A percentile compares a stretch with the other conserved stretches of the same genome.
These are phyloP conservation scores for Coemansia sp. DNA, from an alignment of 192 early-diverging fungal species.

Conservation along the genomic window DNA sequence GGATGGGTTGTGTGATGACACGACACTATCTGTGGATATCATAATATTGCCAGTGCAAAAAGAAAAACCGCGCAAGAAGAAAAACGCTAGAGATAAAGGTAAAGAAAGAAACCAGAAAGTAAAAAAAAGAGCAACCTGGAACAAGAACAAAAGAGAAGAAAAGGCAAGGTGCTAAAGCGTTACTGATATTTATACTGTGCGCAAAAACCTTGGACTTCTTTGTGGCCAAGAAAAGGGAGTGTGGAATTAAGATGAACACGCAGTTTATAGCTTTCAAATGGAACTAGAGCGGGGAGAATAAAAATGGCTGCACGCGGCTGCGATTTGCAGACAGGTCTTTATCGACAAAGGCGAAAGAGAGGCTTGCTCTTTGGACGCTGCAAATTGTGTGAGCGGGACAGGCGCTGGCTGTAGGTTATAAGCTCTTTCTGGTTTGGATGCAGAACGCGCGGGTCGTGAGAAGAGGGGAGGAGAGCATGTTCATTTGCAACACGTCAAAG, in stretches of 20 bases:
- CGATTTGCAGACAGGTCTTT: not conserved
- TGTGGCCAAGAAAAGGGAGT: no score
- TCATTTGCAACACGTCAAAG: not conserved
- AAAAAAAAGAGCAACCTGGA: conserved; percentile 2
- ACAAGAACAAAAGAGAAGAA: not conserved
- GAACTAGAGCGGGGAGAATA: not conserved
- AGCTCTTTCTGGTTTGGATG: not conserved
- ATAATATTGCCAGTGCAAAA: conserved; percentile 8
- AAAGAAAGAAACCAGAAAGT: conserved; percentile 1
- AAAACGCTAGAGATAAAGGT: not conserved
- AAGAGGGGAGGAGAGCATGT: not conserved
- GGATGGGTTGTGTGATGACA: conserved; percentile 2
- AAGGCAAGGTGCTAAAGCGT: not conserved
- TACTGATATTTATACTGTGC: no score
- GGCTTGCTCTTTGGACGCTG: not conserved
- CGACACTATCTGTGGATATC: conserved; percentile 5
- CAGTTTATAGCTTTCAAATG: no score
- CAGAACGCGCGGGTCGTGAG: not conserved
- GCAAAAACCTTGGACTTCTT: no score
- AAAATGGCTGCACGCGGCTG: conserved; percentile 1
- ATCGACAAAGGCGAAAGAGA: conserved; percentile 5
- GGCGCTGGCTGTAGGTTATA: not conserved
- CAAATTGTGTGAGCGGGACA: not conserved
- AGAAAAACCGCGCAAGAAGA: not conserved
- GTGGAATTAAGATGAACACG: no score